These are phyloP conservation scores for Exserohilum turcica DNA, from an alignment of 2,329 filamentous ascomycete species.

Conservation along the genomic window DNA sequence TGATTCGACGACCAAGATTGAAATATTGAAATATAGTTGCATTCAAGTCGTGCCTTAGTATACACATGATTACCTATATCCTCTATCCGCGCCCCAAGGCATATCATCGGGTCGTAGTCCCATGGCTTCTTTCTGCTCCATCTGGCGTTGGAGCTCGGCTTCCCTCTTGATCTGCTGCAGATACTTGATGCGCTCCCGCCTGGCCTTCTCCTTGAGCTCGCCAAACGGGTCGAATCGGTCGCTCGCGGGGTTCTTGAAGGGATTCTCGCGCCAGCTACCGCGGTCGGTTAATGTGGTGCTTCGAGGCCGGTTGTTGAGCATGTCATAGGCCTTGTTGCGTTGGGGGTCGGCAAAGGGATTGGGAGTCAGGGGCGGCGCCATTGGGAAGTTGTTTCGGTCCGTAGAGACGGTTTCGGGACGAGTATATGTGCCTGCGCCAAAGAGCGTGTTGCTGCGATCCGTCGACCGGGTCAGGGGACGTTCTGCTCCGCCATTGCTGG, in stretches of 20 bases:
- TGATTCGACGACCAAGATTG: too few species aligned
- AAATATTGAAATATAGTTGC: too few species aligned
- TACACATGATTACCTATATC: constrained; percentile 12
- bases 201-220: constrained; percentile 41
- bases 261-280: constrained; percentile 42
- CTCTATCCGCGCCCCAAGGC: constrained; percentile 6
- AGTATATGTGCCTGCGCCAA: constrained; percentile 30
- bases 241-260: constrained; percentile 42
- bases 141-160: constrained; percentile 20
- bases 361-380: constrained; percentile 30
- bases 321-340: constrained; percentile 45
- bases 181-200: constrained; percentile 32
- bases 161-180: constrained; percentile 33
- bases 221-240: constrained; percentile 48
- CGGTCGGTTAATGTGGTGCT: constrained; percentile 44
- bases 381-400: constrained; percentile 14
- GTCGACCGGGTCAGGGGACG: constrained; percentile 31
- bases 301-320: constrained; percentile 38
- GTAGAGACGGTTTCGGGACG: constrained; percentile 45
- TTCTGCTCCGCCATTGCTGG: constrained; percentile 1
- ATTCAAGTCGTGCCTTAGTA: too few species aligned
- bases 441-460: constrained; percentile 34
- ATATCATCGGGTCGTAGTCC: constrained; percentile 26
- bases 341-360: constrained; percentile 46
- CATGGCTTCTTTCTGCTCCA: constrained; percentile 36